Conservation (phyloP, 2,329 filamentous ascomycete genomes). For the Chalaropsis thielavioides region DNA sequence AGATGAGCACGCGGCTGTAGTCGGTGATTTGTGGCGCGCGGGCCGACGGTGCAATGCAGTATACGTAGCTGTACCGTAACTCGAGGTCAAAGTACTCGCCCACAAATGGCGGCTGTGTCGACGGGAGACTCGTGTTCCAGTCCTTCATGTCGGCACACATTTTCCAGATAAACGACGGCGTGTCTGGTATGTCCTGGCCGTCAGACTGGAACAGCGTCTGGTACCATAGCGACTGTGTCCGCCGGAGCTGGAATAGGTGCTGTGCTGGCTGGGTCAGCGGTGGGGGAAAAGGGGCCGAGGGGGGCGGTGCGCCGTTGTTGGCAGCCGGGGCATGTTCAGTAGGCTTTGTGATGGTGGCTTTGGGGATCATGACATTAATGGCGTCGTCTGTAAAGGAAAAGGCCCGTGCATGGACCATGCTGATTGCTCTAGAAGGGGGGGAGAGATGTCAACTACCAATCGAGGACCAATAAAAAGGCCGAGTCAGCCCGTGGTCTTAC, state of each 20-base stretch:
- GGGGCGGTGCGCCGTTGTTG: constrained; percentile 30
- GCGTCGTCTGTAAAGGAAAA: constrained; percentile 93
- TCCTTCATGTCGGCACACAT: constrained; percentile 61
- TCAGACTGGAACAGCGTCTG: constrained; percentile 74
- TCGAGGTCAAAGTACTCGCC: constrained; percentile 75
- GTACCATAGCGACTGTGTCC: constrained; percentile 78
- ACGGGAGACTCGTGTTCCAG: constrained; percentile 68
- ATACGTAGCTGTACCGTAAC: constrained; percentile 77
- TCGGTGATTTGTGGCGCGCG: constrained; percentile 57
- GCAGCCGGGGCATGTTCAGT: constrained; percentile 1
- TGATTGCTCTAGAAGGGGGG: constrained; percentile 50
- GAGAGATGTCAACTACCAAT: too few species aligned
- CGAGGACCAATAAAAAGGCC: too few species aligned
- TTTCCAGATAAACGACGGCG: constrained; percentile 59
- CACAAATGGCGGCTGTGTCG: constrained; percentile 47
- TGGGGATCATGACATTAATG: constrained; percentile 64
- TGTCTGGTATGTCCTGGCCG: constrained; percentile 50
- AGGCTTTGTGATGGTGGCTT: constrained; percentile 26
- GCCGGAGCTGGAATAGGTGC: constrained; percentile 68
- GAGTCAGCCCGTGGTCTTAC: constrained; percentile 30
- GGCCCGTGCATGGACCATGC: constrained; percentile 70
- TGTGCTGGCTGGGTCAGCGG: constrained; percentile 50
- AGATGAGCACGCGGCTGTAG: constrained; percentile 67
- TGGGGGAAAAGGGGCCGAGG: constrained; percentile 29
- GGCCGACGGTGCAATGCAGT: constrained; percentile 70